Conservation (phyloP, 495 filamentous ascomycete species). For the Penicillium fimorum region DNA sequence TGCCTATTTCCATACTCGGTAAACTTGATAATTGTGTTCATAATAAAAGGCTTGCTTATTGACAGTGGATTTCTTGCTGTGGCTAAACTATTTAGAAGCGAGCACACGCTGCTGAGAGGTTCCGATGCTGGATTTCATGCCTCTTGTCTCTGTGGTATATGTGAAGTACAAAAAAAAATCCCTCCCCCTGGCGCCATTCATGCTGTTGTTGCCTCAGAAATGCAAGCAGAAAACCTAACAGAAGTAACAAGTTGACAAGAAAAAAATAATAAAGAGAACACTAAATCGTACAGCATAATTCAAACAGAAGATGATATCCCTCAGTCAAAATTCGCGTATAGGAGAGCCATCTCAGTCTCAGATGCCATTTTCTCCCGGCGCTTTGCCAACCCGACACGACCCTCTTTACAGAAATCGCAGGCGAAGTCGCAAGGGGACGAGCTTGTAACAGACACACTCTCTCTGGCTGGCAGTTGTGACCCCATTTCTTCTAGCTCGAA, state of each 20-base stretch:
- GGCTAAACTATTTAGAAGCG: not conserved
- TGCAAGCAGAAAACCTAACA: not conserved
- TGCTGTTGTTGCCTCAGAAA: not conserved
- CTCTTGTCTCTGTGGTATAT: not conserved
- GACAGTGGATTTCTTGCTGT: not conserved
- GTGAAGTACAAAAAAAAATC: not conserved
- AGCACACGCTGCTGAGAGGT: not conserved
- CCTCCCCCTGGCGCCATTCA: not conserved
- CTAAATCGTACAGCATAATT: not conserved
- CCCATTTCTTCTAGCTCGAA: slow-evolving; percentile 42
- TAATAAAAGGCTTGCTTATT: slow-evolving; percentile 5
- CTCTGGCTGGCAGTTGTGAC: slow-evolving; percentile 29
- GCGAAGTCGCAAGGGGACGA: slow-evolving; percentile 70
- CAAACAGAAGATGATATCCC: not conserved
- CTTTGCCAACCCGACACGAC: slow-evolving; percentile 53
- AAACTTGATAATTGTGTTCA: slow-evolving; percentile 5
- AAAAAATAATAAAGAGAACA: not conserved
- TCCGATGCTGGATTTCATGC: not conserved
- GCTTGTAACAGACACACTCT: not conserved
- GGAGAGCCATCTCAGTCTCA: slow-evolving; percentile 12
- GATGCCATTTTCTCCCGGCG: slow-evolving; percentile 51
- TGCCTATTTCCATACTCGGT: not conserved
- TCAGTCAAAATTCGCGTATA: slow-evolving; percentile 10
- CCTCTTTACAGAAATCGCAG: slow-evolving; percentile 89
- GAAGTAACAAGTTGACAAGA: not conserved